These are phyloP conservation scores for Aspergillus fijiensis DNA, from an alignment of 2,329 filamentous ascomycete species.

Conservation along the genomic window DNA sequence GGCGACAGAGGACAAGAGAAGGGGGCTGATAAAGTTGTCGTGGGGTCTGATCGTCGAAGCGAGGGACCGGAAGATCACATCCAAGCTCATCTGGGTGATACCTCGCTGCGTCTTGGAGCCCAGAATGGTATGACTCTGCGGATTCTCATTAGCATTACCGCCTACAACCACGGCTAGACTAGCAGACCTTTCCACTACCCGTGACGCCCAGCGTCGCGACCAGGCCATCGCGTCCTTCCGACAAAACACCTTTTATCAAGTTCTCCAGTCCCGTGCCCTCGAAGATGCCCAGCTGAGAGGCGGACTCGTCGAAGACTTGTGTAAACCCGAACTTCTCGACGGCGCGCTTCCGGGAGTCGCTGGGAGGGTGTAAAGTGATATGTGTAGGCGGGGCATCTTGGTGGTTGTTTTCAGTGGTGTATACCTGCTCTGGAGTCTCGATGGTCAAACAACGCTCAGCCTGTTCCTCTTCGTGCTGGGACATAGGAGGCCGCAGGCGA, in stretches of 20 bases:
- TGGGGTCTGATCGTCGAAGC: constrained; percentile 68
- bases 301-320: constrained; percentile 83
- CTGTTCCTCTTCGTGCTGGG: constrained; percentile 38
- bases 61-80: constrained; percentile 83
- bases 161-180: not conserved
- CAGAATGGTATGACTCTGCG: constrained; percentile 89
- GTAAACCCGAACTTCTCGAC: constrained; percentile 96
- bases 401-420: constrained; percentile 35
- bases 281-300: constrained; percentile 83
- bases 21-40: constrained; percentile 51
- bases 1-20: constrained; percentile 70
- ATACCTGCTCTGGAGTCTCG: constrained; percentile 54
- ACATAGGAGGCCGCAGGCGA: constrained; percentile 69
- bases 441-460: constrained; percentile 74
- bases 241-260: constrained; percentile 77
- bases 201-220: constrained; percentile 91
- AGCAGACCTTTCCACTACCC: constrained; percentile 86
- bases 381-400: constrained; percentile 57
- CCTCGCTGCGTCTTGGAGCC: constrained; percentile 84
- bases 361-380: constrained; percentile 76
- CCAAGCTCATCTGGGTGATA: constrained; percentile 85
- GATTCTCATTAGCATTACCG: constrained; percentile 11
- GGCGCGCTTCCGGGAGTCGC: constrained; percentile 77
- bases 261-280: constrained; percentile 71
- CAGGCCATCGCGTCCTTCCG: constrained; percentile 82